Percentiles rank a stretch among this genome's conserved stretches.
Conservation (phyloP, 2,329 filamentous ascomycete genomes). For the Metarhizium humberi region DNA sequence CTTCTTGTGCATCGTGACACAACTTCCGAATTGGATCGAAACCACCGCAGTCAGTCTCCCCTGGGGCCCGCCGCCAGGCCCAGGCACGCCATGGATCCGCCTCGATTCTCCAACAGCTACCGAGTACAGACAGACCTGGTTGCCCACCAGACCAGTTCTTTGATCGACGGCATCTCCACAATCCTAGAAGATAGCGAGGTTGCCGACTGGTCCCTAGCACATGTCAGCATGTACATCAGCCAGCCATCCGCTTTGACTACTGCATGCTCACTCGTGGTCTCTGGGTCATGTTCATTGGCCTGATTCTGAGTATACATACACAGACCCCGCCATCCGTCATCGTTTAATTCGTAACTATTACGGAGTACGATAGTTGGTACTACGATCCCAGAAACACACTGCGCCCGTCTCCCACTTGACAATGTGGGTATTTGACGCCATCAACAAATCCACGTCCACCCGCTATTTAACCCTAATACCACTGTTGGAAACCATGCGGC, state of each 20-base stretch:
- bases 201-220: neutral
- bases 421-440: neutral
- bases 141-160: neutral
- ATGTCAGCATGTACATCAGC: neutral
- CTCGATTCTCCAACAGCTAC: too few species aligned
- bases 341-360: neutral
- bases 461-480: neutral
- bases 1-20: neutral
- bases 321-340: neutral
- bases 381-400: too few species aligned
- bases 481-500: neutral
- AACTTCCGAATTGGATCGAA: neutral
- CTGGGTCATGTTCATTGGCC: too few species aligned
- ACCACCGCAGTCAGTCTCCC: neutral
- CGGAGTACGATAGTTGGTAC: too few species aligned
- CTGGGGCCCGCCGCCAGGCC: neutral
- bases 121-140: neutral
- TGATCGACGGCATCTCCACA: conserved; percentile 3
- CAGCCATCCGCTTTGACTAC: neutral
- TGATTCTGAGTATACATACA: too few species aligned
- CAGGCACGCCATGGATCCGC: conserved; percentile 6
- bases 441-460: neutral
- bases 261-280: neutral
- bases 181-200: neutral
- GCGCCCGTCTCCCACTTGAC: too few species aligned